Conservation (phyloP, 306 rosid species). For the Prunus kanzakura region DNA sequence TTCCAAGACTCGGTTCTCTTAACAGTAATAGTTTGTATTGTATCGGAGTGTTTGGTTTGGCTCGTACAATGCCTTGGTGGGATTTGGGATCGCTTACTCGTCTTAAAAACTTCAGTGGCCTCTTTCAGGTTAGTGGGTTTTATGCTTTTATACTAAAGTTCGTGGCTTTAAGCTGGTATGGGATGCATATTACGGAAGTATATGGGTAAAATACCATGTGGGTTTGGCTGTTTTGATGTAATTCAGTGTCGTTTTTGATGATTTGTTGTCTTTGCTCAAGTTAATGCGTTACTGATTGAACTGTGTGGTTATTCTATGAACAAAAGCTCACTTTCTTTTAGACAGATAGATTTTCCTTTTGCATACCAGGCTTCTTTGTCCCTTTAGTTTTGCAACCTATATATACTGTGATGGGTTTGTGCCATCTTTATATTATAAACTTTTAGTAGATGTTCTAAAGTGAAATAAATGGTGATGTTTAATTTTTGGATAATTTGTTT, state of each 20-base stretch:
- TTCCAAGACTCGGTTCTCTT: background rate
- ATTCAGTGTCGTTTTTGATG: background rate
- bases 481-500: background rate
- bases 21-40: background rate
- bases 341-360: too few relatives aligned
- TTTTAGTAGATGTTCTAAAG: background rate
- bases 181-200: background rate
- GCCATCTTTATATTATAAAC: background rate
- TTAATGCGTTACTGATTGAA: background rate
- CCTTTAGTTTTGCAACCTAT: background rate
- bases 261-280: background rate
- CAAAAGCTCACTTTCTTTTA: background rate
- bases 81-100: slow-evolving; percentile 47
- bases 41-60: slow-evolving; percentile 19
- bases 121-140: slow-evolving; percentile 49
- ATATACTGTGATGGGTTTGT: background rate
- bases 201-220: background rate
- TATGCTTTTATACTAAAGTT: background rate
- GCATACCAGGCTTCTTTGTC: too few relatives aligned
- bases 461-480: background rate
- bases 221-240: background rate
- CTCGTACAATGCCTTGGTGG: slow-evolving; percentile 52
- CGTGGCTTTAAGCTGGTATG: background rate
- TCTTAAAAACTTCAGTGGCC: slow-evolving; percentile 31
- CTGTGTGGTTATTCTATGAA: too few relatives aligned